Evolutionary conservation across 75 land plant species (phyloP).

Genomic region (Sequoia sempervirens): DNA sequence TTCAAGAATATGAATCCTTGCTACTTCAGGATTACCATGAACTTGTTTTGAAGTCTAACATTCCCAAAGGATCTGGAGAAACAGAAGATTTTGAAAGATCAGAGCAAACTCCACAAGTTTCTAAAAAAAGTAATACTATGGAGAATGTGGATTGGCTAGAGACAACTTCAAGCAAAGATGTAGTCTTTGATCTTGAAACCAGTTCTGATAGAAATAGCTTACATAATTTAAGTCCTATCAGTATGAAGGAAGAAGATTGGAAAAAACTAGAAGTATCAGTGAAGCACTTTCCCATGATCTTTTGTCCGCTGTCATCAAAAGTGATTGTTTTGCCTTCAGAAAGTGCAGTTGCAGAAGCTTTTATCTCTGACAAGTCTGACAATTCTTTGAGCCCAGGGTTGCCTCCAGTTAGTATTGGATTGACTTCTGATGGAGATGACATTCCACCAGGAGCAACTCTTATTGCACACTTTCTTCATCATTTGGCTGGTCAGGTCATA

Average conservation of each 20-base stretch:
- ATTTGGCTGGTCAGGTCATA: conserved; percentile 77
- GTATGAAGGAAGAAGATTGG: conserved; percentile 10
- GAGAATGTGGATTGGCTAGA: conserved; percentile 36
- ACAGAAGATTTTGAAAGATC: conserved; percentile 9
- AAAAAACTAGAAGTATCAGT: conserved; percentile 44
- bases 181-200: conserved; percentile 13
- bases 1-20: conserved; percentile 72
- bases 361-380: conserved; percentile 48
- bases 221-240: conserved; percentile 8
- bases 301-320: conserved; percentile 72
- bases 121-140: background rate
- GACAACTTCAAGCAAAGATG: conserved; percentile 23
- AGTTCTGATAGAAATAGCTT: conserved; percentile 9
- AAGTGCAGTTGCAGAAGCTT: conserved; percentile 65
- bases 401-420: conserved; percentile 56
- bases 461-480: conserved; percentile 92
- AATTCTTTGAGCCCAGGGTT: conserved; percentile 72
- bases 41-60: conserved; percentile 25
- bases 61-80: conserved; percentile 3
- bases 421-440: conserved; percentile 58
- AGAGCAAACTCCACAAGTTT: background rate
- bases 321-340: conserved; percentile 86
- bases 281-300: conserved; percentile 80
- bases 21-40: conserved; percentile 80
- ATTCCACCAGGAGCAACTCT: conserved; percentile 77